Evolutionary conservation across 306 rosid genomes (phyloP).

Genomic region (Vigna trinervia): DNA sequence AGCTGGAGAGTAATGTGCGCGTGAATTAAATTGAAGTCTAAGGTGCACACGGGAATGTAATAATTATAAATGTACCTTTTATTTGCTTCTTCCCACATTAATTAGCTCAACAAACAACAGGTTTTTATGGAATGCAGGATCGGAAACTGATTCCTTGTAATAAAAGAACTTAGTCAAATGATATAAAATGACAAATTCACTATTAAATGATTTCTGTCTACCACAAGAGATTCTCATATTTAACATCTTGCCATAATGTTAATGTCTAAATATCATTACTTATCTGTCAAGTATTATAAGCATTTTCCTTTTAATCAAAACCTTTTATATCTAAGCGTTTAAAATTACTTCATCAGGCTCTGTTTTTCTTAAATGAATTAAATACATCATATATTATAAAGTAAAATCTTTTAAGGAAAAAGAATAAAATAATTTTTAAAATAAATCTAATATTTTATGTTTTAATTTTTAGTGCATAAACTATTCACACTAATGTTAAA

Average conservation of each 20-base stretch:
- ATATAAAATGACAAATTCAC: neutral
- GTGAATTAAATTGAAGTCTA: neutral
- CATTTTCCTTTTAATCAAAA: neutral
- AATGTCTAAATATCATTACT: neutral
- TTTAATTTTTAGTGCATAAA: no score
- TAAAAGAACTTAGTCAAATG: neutral
- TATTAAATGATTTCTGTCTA: neutral
- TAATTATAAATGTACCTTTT: neutral
- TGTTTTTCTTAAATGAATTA: neutral
- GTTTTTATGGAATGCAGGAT: neutral
- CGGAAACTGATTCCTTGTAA: neutral
- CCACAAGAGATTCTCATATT: neutral
- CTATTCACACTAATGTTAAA: no score
- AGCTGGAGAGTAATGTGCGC: neutral
- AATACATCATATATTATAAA: no score
- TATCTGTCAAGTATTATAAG: neutral
- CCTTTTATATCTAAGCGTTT: neutral
- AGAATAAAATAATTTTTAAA: no score
- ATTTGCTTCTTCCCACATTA: neutral
- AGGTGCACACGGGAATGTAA: no score
- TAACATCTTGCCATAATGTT: neutral
- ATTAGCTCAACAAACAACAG: neutral
- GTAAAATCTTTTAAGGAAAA: no score
- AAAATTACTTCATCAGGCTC: neutral
- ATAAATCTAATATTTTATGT: no score